These are phyloP conservation scores for Talaromyces marneffei DNA, from an alignment of 2,329 filamentous ascomycete species.

Conservation along the genomic window DNA sequence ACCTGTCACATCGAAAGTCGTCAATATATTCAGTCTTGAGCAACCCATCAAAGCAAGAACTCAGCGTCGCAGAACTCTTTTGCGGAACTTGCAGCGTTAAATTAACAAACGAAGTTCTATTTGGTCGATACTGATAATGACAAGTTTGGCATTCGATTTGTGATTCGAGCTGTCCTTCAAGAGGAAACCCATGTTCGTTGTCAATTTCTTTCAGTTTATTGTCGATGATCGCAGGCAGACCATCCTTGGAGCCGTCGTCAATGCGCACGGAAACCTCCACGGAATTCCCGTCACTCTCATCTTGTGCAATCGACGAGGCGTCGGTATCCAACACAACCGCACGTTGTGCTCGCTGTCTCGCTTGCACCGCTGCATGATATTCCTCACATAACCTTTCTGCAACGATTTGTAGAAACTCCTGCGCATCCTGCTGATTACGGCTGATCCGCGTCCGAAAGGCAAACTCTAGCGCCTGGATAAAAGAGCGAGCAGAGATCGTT, in stretches of 20 bases:
- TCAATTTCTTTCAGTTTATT: conserved; percentile 35
- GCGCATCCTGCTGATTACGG: conserved; percentile 91
- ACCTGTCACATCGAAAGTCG: conserved; percentile 93
- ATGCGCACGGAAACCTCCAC: conserved; percentile 30
- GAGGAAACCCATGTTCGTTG: conserved; percentile 63
- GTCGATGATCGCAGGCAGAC: conserved; percentile 31
- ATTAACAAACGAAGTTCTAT: conserved; percentile 80
- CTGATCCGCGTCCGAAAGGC: conserved; percentile 89
- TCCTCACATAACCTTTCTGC: conserved; percentile 90
- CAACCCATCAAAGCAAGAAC: conserved; percentile 84
- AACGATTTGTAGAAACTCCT: conserved; percentile 93
- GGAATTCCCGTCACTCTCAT: conserved; percentile 18
- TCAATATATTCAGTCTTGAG: conserved; percentile 95
- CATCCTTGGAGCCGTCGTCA: conserved; percentile 31
- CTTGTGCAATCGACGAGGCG: background rate
- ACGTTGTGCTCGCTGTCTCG: conserved; percentile 46
- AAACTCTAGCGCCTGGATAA: conserved; percentile 74
- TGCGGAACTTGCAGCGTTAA: conserved; percentile 88
- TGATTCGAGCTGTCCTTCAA: conserved; percentile 89
- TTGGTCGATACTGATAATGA: conserved; percentile 79
- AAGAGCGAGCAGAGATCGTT: conserved; percentile 80
- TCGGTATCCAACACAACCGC: conserved; percentile 10
- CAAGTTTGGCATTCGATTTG: conserved; percentile 90
- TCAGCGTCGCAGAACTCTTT: conserved; percentile 71
- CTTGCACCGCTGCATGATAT: conserved; percentile 77